A percentile compares a stretch with the other conserved stretches of the same genome.
phyloP scores from a whole-genome alignment of 768 basidiomycete genomes.

The Kwoniella heveanensis region DNA sequence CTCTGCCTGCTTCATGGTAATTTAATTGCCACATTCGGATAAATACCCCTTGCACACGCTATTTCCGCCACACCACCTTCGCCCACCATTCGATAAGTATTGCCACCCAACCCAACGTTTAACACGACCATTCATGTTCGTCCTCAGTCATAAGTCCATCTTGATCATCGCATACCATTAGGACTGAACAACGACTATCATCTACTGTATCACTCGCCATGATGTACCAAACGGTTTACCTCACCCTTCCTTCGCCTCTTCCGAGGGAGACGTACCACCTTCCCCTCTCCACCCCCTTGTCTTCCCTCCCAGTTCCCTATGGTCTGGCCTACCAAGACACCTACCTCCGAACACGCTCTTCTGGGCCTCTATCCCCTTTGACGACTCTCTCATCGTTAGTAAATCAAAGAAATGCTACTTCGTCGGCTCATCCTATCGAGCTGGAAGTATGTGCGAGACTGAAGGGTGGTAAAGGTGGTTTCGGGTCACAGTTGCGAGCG shows the following conservation, averaged over 20 bases:
- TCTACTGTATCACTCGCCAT: slow-evolving; percentile 11
- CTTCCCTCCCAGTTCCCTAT: slow-evolving; percentile 16
- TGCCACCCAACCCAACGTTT: slow-evolving; percentile 8
- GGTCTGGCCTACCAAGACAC: slow-evolving; percentile 15
- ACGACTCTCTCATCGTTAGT: slow-evolving; percentile 22
- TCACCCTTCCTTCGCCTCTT: slow-evolving; percentile 48
- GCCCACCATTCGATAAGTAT: background rate
- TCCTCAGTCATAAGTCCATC: too few relatives aligned
- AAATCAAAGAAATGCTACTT: slow-evolving; percentile 3
- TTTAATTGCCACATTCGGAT: slow-evolving; percentile 8
- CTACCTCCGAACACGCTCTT: slow-evolving; percentile 37
- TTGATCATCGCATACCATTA: background rate
- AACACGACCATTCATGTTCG: background rate
- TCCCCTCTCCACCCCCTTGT: slow-evolving; percentile 30
- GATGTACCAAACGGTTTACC: slow-evolving; percentile 41
- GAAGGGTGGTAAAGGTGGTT: slow-evolving; percentile 93
- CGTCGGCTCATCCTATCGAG: slow-evolving; percentile 24
- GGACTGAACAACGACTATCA: background rate
- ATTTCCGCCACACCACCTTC: slow-evolving; percentile 4
- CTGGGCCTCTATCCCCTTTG: slow-evolving; percentile 56
- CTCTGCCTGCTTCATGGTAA: too few relatives aligned
- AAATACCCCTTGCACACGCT: background rate
- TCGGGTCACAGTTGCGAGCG: slow-evolving; percentile 92
- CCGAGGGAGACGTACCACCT: slow-evolving; percentile 24
- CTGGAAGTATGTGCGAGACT: slow-evolving; percentile 75